These are phyloP conservation scores for Alternaria metachromatica DNA, from an alignment of 2,329 filamentous ascomycete genomes.

Conservation along the genomic window DNA sequence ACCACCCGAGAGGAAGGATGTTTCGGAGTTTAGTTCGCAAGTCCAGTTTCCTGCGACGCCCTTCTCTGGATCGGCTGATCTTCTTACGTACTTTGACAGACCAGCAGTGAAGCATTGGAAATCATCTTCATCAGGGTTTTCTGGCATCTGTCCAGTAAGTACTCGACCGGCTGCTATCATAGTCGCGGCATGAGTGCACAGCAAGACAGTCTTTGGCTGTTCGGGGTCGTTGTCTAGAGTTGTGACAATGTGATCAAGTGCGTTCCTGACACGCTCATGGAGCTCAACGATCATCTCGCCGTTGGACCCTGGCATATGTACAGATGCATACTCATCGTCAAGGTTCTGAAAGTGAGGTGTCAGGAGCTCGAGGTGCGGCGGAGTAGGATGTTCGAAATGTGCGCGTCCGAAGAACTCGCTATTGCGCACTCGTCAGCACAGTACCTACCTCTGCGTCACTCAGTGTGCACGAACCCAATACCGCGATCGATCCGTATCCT, in stretches of 20 bases:
- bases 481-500: constrained; percentile 61
- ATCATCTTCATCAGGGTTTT: constrained; percentile 74
- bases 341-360: constrained; percentile 70
- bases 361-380: constrained; percentile 70
- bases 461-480: constrained; percentile 52
- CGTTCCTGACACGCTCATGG: constrained; percentile 77
- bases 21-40: constrained; percentile 82
- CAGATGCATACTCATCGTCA: constrained; percentile 64
- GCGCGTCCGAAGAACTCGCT: constrained; percentile 89
- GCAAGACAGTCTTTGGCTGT: constrained; percentile 70
- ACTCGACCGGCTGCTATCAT: constrained; percentile 86
- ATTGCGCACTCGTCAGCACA: neutral
- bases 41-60: constrained; percentile 81
- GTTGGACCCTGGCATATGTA: constrained; percentile 71
- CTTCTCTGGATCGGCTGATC: constrained; percentile 55
- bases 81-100: constrained; percentile 70
- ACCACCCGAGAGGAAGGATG: constrained; percentile 78
- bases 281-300: constrained; percentile 83
- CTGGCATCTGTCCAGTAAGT: constrained; percentile 79
- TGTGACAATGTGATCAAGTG: constrained; percentile 72
- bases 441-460: neutral
- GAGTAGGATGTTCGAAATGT: constrained; percentile 82
- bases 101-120: constrained; percentile 87
- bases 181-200: constrained; percentile 89
- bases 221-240: constrained; percentile 72